These are phyloP conservation scores for Mycena albidolilacea DNA, from an alignment of 768 basidiomycete species.

Conservation along the genomic window DNA sequence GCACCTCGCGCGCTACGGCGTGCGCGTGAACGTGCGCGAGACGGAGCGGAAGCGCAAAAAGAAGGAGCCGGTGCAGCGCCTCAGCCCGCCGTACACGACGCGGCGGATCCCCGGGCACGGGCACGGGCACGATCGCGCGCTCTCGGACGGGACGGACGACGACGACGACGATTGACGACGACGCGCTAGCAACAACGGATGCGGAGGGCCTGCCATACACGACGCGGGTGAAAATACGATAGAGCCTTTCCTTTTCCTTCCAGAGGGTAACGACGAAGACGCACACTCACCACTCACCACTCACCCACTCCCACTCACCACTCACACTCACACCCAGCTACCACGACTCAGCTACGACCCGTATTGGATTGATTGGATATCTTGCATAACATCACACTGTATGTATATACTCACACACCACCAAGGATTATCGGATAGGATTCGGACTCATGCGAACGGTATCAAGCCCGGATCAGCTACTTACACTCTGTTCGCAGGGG, in stretches of 20 bases:
- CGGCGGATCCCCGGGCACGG: neutral
- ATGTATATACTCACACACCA: no score
- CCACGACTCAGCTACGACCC: neutral
- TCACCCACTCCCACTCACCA: no score
- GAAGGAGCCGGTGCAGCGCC: slow-evolving; percentile 41
- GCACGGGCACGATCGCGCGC: no score
- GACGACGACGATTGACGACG: slow-evolving; percentile 20
- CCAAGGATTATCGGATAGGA: neutral
- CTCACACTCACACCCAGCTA: no score
- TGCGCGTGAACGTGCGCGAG: slow-evolving; percentile 72
- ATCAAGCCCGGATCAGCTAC: slow-evolving; percentile 4
- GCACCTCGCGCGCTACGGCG: slow-evolving; percentile 71
- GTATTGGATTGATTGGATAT: neutral
- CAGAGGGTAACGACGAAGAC: no score
- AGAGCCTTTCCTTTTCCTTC: no score
- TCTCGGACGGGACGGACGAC: slow-evolving; percentile 32
- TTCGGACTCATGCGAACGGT: slow-evolving; percentile 22
- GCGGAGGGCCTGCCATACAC: no score
- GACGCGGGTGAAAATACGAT: no score
- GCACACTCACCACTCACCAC: no score
- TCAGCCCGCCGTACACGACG: slow-evolving; percentile 33
- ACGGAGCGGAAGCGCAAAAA: slow-evolving; percentile 68
- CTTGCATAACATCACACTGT: neutral
- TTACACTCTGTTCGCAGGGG: neutral
- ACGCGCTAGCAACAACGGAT: no score